These are phyloP conservation scores for Batrachochytrium dendrobatidis DNA, from an alignment of 371 early-diverging fungal genomes.

Conservation along the genomic window DNA sequence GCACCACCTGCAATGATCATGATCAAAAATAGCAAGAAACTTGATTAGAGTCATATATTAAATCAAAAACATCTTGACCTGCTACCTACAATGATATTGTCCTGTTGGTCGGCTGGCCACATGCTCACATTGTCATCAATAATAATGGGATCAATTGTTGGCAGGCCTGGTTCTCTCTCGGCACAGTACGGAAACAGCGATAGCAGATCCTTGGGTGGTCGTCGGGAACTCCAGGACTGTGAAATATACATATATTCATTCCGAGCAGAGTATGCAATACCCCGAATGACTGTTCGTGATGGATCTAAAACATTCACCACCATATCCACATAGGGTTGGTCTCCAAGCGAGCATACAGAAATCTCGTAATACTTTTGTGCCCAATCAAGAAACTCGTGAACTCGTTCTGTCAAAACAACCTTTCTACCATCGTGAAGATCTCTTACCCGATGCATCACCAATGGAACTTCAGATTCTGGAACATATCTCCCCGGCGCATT, in stretches of 20 bases:
- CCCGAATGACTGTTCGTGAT: slow-evolving; percentile 47
- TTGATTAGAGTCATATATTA: background rate
- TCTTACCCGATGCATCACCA: slow-evolving; percentile 44
- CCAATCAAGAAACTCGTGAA: slow-evolving; percentile 72
- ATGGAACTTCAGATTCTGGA: slow-evolving; percentile 47
- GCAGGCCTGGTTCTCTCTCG: slow-evolving; percentile 41
- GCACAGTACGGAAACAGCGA: slow-evolving; percentile 62
- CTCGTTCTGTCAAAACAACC: slow-evolving; percentile 60
- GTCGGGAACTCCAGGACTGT: slow-evolving; percentile 29
- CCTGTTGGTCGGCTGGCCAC: slow-evolving; percentile 73
- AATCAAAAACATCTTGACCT: too few species aligned
- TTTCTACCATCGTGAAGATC: slow-evolving; percentile 55
- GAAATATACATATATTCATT: slow-evolving; percentile 57
- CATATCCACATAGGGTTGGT: slow-evolving; percentile 68
- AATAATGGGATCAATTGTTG: slow-evolving; percentile 51
- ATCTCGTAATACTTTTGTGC: slow-evolving; percentile 62
- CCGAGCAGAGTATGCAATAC: slow-evolving; percentile 64
- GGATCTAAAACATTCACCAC: slow-evolving; percentile 66
- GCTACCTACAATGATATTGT: slow-evolving; percentile 59
- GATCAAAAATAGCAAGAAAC: background rate
- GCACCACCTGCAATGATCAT: slow-evolving; percentile 36
- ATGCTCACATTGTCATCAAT: slow-evolving; percentile 67
- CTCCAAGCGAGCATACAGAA: slow-evolving; percentile 70
- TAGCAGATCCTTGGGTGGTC: slow-evolving; percentile 66
- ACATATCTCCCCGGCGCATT: slow-evolving; percentile 60